phyloP scores from a whole-genome alignment of 1,139 yeast genomes.

The Schwanniomyces etchellsii region DNA sequence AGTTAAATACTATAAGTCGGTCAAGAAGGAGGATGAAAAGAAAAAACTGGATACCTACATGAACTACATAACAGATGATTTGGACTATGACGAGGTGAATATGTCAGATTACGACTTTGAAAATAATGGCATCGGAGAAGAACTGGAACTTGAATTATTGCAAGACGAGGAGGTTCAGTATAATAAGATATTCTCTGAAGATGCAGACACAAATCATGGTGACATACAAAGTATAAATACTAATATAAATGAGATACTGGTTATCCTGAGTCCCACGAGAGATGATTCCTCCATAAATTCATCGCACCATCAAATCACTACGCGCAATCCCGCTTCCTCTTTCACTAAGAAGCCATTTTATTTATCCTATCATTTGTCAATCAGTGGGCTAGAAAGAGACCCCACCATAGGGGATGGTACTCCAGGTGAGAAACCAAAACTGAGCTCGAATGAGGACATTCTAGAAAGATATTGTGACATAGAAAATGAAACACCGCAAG shows the following conservation, averaged over 20 bases:
- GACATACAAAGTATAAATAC: not conserved
- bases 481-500: not conserved
- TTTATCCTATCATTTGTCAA: conserved; percentile 26
- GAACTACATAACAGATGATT: conserved; percentile 23
- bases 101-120: conserved; percentile 42
- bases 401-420: conserved; percentile 2
- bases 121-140: conserved; percentile 44
- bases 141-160: conserved; percentile 16
- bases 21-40: conserved; percentile 5
- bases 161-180: conserved; percentile 40
- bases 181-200: conserved; percentile 16
- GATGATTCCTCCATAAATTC: not conserved
- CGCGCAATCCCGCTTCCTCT: too few species aligned
- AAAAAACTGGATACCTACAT: conserved; percentile 5
- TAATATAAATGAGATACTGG: not conserved
- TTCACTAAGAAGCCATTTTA: conserved; percentile 12
- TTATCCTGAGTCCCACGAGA: not conserved
- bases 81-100: conserved; percentile 30
- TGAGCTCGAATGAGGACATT: conserved; percentile 20
- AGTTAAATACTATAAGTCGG: conserved; percentile 52
- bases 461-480: conserved; percentile 26
- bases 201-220: not conserved
- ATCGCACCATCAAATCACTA: too few species aligned
- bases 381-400: conserved; percentile 23
- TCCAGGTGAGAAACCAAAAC: not conserved